These are phyloP conservation scores for Syzygium syzygioides DNA, from an alignment of 441 rosid species.

Conservation along the genomic window DNA sequence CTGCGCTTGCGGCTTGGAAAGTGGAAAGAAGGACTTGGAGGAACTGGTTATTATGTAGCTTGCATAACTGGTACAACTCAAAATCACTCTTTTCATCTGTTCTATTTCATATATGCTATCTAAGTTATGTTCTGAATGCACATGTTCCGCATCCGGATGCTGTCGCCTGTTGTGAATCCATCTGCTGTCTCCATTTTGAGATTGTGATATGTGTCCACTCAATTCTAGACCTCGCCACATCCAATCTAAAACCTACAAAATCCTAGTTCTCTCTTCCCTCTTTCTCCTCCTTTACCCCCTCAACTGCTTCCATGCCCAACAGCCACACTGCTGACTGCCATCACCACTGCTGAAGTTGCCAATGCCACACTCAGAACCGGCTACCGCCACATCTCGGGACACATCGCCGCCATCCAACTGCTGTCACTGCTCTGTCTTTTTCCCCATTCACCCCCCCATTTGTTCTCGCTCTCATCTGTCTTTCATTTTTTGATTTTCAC, in stretches of 20 bases:
- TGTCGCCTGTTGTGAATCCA: background rate
- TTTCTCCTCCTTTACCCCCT: background rate
- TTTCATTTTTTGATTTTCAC: background rate
- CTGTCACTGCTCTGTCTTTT: background rate
- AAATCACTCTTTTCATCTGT: background rate
- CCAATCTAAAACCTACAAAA: background rate
- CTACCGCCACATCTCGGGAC: background rate
- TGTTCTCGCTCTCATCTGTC: background rate
- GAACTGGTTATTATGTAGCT: constrained; percentile 76
- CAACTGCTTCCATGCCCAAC: background rate
- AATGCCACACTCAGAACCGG: background rate
- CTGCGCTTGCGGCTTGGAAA: constrained; percentile 79
- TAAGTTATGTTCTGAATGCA: background rate
- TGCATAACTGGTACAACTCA: constrained; percentile 56
- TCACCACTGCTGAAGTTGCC: background rate
- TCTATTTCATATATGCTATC: background rate
- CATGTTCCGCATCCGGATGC: background rate
- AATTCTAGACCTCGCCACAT: background rate
- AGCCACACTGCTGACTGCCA: background rate
- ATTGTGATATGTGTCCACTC: background rate
- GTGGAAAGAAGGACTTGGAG: constrained; percentile 69
- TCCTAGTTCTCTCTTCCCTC: background rate
- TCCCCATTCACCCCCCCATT: background rate
- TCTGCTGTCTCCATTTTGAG: background rate
- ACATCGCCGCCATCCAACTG: background rate